phyloP scores from a whole-genome alignment of 176 grass and related monocot genomes.

The Zizania latifolia region DNA sequence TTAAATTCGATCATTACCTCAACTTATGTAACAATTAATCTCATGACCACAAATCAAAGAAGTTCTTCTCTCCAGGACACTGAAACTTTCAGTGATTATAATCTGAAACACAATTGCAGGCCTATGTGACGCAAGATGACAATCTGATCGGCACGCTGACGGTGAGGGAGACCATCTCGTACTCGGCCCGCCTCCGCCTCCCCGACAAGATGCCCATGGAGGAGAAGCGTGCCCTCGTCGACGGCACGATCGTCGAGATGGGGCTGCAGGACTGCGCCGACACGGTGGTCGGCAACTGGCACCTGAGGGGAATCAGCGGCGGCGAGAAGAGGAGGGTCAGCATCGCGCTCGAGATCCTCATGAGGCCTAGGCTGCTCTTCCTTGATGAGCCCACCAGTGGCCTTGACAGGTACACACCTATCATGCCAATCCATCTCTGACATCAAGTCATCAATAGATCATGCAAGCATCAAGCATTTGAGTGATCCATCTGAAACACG shows the following conservation, averaged over 20 bases:
- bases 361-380: slow-evolving; percentile 85
- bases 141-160: slow-evolving; percentile 89
- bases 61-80: background rate
- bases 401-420: slow-evolving; percentile 68
- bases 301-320: slow-evolving; percentile 82
- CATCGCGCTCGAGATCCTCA: slow-evolving; percentile 96
- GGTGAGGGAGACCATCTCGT: slow-evolving; percentile 86
- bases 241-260: slow-evolving; percentile 94
- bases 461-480: background rate
- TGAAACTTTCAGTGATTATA: background rate
- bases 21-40: background rate
- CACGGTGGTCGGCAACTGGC: slow-evolving; percentile 91
- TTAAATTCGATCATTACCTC: background rate
- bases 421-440: background rate
- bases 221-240: slow-evolving; percentile 81
- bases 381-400: slow-evolving; percentile 95
- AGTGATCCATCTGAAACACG: background rate
- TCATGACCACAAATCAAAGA: background rate
- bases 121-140: slow-evolving; percentile 94
- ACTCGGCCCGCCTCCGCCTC: slow-evolving; percentile 74
- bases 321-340: slow-evolving; percentile 98
- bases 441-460: background rate
- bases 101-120: slow-evolving; percentile 41
- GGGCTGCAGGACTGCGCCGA: slow-evolving; percentile 97
- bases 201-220: slow-evolving; percentile 82